Conservation (phyloP, 495 filamentous ascomycete genomes). For the Xylaria nigripes region DNA sequence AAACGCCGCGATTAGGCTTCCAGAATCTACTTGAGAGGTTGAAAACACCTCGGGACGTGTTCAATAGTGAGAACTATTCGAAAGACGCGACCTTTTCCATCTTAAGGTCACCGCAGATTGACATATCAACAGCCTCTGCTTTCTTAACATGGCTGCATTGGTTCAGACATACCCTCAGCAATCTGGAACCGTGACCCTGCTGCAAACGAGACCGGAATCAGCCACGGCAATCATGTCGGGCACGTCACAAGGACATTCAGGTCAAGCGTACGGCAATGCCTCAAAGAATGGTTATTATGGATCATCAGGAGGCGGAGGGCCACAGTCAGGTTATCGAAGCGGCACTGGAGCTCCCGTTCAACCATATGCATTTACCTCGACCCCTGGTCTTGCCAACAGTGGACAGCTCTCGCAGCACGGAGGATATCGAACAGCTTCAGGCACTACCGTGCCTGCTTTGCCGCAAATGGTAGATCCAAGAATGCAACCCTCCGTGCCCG, state of each 20-base stretch:
- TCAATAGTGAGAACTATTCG: slow-evolving; percentile 9
- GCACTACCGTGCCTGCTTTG: slow-evolving; percentile 52
- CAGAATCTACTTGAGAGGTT: background rate
- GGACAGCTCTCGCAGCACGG: slow-evolving; percentile 49
- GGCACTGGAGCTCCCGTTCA: slow-evolving; percentile 61
- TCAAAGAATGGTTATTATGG: slow-evolving; percentile 59
- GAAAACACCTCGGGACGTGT: background rate
- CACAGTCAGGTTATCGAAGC: slow-evolving; percentile 58
- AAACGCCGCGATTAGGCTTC: background rate
- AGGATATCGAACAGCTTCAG: slow-evolving; percentile 58
- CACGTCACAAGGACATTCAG: slow-evolving; percentile 43
- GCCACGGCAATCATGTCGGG: slow-evolving; percentile 58
- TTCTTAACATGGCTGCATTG: slow-evolving; percentile 71
- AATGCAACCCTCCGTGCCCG: slow-evolving; percentile 28
- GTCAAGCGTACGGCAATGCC: slow-evolving; percentile 50
- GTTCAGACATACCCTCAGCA: slow-evolving; percentile 85
- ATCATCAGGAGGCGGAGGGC: slow-evolving; percentile 37
- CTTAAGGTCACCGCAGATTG: slow-evolving; percentile 13
- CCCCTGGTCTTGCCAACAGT: slow-evolving; percentile 55
- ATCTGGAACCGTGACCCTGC: slow-evolving; percentile 69
- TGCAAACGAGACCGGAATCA: slow-evolving; percentile 67
- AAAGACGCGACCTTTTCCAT: slow-evolving; percentile 9
- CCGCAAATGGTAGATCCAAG: slow-evolving; percentile 41
- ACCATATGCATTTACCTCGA: slow-evolving; percentile 77
- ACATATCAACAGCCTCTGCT: slow-evolving; percentile 7